Percentiles rank a stretch among this genome's conserved stretches.
phyloP scores from a whole-genome alignment of 78 protist species.

The Guillardia theta region DNA sequence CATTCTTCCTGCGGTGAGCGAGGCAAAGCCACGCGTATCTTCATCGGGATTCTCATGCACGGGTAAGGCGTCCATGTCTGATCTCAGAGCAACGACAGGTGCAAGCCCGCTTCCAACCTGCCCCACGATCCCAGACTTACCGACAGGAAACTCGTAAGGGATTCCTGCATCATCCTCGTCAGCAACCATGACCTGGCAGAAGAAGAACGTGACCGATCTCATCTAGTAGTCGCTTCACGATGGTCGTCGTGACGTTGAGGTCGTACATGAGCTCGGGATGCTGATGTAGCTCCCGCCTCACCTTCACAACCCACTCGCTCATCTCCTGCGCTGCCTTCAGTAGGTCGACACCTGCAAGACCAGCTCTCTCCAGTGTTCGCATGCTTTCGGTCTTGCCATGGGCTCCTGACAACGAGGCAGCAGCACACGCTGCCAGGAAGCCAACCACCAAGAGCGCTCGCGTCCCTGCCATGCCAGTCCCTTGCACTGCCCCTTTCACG shows the following conservation, averaged over 20 bases:
- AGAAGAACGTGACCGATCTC: too few relatives aligned
- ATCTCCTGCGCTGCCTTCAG: too few relatives aligned
- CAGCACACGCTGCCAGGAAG: too few relatives aligned
- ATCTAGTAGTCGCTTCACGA: not conserved
- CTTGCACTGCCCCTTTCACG: too few relatives aligned
- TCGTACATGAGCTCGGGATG: not conserved
- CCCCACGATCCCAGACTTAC: not conserved
- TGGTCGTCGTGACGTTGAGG: not conserved
- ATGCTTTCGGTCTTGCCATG: too few relatives aligned
- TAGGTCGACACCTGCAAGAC: not conserved
- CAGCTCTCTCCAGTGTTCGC: too few relatives aligned
- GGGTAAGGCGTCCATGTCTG: slow-evolving; percentile 34
- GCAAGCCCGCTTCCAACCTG: not conserved
- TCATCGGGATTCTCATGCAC: not conserved
- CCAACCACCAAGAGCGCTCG: too few relatives aligned
- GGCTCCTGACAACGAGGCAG: too few relatives aligned
- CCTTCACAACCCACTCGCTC: not conserved
- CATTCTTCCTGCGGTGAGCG: not conserved
- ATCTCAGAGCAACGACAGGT: not conserved
- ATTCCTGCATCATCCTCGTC: too few relatives aligned
- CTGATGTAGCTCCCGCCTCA: not conserved
- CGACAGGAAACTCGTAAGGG: not conserved
- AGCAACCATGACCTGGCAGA: too few relatives aligned
- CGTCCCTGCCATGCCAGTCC: too few relatives aligned
- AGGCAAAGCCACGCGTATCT: not conserved